Conservation (phyloP, 2,329 filamentous ascomycete species). For the Trichoderma cornu-damae region DNA sequence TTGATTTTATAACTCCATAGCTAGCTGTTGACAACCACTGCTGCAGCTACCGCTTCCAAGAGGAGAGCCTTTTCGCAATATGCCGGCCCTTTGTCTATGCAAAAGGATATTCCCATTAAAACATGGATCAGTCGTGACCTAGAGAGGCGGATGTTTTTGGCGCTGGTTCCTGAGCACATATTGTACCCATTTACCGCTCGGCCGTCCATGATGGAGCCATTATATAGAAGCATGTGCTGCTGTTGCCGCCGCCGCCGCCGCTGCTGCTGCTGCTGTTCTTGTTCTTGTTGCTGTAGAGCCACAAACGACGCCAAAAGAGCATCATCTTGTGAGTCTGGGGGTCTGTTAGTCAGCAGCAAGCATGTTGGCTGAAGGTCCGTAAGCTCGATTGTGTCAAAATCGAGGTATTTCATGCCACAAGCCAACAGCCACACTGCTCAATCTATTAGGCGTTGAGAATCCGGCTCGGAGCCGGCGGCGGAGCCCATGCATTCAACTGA, state of each 20-base stretch:
- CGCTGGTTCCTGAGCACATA: not conserved
- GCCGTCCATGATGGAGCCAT: not conserved
- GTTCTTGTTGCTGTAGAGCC: not conserved
- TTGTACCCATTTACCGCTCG: not conserved
- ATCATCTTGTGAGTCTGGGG: not conserved
- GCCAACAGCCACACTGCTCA: constrained; percentile 7
- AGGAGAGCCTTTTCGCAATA: constrained; percentile 1
- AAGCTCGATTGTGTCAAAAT: not conserved
- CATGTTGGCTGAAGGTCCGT: not conserved
- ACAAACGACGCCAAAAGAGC: not conserved
- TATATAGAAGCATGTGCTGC: not conserved
- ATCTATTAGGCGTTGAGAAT: constrained; percentile 12
- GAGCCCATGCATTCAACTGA: not conserved
- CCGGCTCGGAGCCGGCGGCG: not conserved
- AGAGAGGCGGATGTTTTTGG: not conserved
- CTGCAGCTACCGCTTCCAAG: not conserved
- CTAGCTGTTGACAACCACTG: not conserved
- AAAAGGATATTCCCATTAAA: constrained; percentile 3
- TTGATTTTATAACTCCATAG: not conserved
- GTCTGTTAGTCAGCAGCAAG: not conserved
- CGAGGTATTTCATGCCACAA: not conserved
- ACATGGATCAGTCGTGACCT: constrained; percentile 2
- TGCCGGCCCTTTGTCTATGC: constrained; percentile 9
- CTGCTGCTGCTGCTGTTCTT: not conserved
- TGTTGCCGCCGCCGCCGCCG: not conserved